Percentiles rank a stretch among this genome's conserved stretches.
Evolutionary conservation across 345 rosid genomes (phyloP).

Genomic region (Citrus hindsii): DNA sequence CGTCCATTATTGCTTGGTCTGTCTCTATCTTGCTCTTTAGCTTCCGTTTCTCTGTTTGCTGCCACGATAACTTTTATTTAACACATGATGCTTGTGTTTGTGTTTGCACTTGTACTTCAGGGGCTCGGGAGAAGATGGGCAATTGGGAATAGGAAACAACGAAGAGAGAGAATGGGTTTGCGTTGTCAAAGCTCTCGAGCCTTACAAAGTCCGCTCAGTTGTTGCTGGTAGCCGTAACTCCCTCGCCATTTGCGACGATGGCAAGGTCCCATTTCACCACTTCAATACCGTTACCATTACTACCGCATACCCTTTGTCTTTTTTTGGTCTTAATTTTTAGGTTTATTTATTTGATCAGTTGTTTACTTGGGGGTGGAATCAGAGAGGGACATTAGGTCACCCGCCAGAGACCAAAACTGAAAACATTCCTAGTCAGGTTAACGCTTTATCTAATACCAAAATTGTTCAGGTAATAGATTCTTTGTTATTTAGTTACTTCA

Average conservation of each 20-base stretch:
- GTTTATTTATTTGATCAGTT: conserved; percentile 37
- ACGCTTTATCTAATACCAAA: conserved; percentile 65
- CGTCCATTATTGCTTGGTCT: conserved; percentile 51
- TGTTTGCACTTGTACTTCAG: conserved; percentile 27
- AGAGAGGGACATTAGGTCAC: conserved; percentile 96
- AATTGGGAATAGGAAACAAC: conserved; percentile 75
- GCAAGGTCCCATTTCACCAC: conserved; percentile 51
- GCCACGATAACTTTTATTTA: neutral
- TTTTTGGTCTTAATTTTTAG: neutral
- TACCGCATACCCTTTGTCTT: too few relatives aligned
- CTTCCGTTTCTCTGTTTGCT: neutral
- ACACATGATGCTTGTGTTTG: neutral
- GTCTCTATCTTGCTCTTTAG: conserved; percentile 5
- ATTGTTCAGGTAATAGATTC: conserved; percentile 66
- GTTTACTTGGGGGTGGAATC: conserved; percentile 99
- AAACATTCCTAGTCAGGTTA: conserved; percentile 78
- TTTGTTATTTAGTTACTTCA: neutral
- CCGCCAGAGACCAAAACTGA: conserved; percentile 90
- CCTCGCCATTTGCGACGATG: conserved; percentile 94
- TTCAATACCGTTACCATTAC: neutral
- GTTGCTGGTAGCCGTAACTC: conserved; percentile 98
- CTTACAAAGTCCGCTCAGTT: conserved; percentile 66
- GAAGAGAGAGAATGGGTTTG: conserved; percentile 84
- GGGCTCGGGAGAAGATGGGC: conserved; percentile 99
- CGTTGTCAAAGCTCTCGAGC: conserved; percentile 65